These are phyloP conservation scores for Tetrastigma voinierianum DNA, from an alignment of 164 flowering plant species.

Conservation along the genomic window DNA sequence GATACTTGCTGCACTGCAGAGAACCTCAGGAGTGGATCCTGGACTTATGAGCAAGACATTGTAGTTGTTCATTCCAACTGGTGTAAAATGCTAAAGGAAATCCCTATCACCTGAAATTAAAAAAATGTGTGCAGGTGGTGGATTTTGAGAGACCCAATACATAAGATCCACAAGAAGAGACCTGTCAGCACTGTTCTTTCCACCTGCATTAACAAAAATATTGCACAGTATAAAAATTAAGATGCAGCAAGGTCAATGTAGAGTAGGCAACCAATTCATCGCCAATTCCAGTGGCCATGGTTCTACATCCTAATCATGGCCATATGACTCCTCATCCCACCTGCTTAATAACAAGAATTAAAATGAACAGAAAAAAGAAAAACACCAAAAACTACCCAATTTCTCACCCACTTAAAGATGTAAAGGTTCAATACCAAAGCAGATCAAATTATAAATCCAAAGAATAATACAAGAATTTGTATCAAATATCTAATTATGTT, in stretches of 20 bases:
- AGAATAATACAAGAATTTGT: too few species aligned
- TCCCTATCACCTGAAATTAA: slow-evolving; percentile 85
- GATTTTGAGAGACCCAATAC: slow-evolving; percentile 86
- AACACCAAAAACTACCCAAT: too few species aligned
- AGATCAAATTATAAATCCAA: too few species aligned
- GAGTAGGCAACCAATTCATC: neutral
- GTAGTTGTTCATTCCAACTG: slow-evolving; percentile 80
- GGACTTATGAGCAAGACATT: slow-evolving; percentile 75
- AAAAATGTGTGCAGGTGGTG: slow-evolving; percentile 94
- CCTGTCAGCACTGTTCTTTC: slow-evolving; percentile 87
- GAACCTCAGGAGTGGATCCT: slow-evolving; percentile 56
- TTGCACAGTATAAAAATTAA: neutral
- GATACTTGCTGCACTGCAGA: slow-evolving; percentile 84
- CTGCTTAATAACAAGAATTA: too few species aligned
- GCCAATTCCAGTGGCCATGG: neutral
- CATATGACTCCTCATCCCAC: too few species aligned
- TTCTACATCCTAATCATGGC: neutral
- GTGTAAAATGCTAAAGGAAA: slow-evolving; percentile 66
- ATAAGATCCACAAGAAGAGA: slow-evolving; percentile 70
- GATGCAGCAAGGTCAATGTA: neutral
- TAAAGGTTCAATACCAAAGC: too few species aligned
- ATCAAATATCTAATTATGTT: too few species aligned
- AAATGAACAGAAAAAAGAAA: too few species aligned
- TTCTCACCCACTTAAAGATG: too few species aligned
- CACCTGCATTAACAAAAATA: slow-evolving; percentile 45